A percentile compares a stretch with the other conserved stretches of the same genome.
These are phyloP conservation scores for Sedum album DNA, from an alignment of 164 flowering plant genomes.

Conservation along the genomic window DNA sequence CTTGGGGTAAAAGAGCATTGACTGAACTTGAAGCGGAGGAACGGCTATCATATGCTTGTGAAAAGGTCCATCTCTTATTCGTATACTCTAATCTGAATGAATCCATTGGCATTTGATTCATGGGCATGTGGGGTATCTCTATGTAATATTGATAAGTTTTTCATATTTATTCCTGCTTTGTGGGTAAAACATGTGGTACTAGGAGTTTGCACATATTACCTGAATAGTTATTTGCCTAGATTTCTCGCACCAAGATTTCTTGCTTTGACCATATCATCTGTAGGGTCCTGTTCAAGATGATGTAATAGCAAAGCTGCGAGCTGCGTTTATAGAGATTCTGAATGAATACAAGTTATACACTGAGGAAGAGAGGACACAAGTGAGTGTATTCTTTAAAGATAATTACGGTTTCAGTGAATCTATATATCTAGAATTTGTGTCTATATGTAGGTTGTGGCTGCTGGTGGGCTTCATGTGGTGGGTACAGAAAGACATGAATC, in stretches of 20 bases:
- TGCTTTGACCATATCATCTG: constrained; percentile 10
- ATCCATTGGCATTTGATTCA: not conserved
- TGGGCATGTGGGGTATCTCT: not conserved
- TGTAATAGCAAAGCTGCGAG: constrained; percentile 70
- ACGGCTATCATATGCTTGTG: constrained; percentile 87
- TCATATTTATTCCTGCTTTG: not conserved
- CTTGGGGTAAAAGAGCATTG: constrained; percentile 83
- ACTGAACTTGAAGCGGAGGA: constrained; percentile 98
- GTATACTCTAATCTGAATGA: not conserved
- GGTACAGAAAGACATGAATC: constrained; percentile 99
- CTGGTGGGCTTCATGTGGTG: constrained; percentile 97
- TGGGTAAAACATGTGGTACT: not conserved
- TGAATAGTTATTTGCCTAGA: not conserved
- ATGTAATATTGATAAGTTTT: not conserved
- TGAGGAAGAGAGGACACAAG: constrained; percentile 84
- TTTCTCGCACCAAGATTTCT: not conserved
- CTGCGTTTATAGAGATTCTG: constrained; percentile 54
- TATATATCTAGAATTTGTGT: constrained; percentile 7
- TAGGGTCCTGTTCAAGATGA: constrained; percentile 88
- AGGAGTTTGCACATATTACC: not conserved
- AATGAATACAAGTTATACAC: constrained; percentile 74
- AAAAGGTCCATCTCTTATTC: constrained; percentile 48
- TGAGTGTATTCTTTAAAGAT: constrained; percentile 10
- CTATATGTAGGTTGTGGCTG: constrained; percentile 60
- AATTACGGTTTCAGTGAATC: not conserved